Percentiles rank a stretch among this genome's conserved stretches.
Evolutionary conservation across 768 basidiomycete species (phyloP).

Genomic region (Russula foetens): DNA sequence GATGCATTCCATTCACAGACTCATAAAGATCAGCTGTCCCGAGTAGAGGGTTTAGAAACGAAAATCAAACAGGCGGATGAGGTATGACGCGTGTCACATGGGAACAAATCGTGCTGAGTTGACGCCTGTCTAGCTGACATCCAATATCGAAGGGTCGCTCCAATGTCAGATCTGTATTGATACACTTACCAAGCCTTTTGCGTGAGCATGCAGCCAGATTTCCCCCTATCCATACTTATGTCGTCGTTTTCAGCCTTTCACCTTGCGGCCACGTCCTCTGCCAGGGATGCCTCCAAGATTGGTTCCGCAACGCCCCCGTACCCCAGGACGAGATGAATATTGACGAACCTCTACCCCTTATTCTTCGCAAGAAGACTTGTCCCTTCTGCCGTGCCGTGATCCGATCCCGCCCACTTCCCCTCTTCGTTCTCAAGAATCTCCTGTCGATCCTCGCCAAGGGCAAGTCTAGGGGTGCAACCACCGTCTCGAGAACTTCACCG

Average conservation of each 20-base stretch:
- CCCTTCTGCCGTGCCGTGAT: constrained; percentile 61
- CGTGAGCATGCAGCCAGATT: constrained; percentile 37
- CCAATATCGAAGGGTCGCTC: constrained; percentile 47
- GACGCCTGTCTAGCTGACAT: constrained; percentile 35
- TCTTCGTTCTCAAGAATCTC: constrained; percentile 61
- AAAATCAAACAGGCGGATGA: constrained; percentile 50
- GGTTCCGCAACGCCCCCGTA: constrained; percentile 65
- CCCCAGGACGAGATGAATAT: constrained; percentile 38
- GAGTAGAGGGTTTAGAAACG: constrained; percentile 36
- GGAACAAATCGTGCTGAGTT: neutral
- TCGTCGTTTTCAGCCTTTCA: constrained; percentile 39
- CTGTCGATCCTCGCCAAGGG: constrained; percentile 40
- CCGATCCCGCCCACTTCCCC: constrained; percentile 51
- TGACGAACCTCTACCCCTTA: constrained; percentile 37
- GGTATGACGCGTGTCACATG: constrained; percentile 29
- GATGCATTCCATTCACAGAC: constrained; percentile 26
- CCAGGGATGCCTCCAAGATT: constrained; percentile 60
- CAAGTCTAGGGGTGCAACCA: constrained; percentile 25
- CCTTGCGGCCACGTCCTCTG: constrained; percentile 81
- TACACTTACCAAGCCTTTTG: constrained; percentile 51
- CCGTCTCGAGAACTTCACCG: constrained; percentile 23
- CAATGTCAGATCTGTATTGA: constrained; percentile 80
- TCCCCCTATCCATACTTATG: constrained; percentile 9
- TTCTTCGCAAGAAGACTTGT: constrained; percentile 60
- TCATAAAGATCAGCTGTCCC: constrained; percentile 38